Conservation (phyloP, 108 stramenopile species). For the Stephanodiscus minutulus region DNA sequence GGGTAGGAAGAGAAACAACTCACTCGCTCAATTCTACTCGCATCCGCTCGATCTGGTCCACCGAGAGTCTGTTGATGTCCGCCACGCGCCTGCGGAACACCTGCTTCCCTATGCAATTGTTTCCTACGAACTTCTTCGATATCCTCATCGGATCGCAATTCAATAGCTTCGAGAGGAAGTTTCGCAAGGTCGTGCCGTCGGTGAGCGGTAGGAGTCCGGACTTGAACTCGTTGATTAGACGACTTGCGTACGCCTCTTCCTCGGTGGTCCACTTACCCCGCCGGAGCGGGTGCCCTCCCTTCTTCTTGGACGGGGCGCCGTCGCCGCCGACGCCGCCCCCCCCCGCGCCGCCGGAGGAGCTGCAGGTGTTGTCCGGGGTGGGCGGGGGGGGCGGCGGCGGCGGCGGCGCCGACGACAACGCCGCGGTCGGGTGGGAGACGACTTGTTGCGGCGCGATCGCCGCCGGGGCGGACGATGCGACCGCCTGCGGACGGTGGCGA, state of each 20-base stretch:
- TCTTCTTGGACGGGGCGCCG: constrained; percentile 28
- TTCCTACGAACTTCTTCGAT: constrained; percentile 98
- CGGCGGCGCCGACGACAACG: not conserved
- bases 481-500: not conserved
- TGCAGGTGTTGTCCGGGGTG: not conserved
- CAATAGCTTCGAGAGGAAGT: constrained; percentile 91
- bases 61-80: constrained; percentile 89
- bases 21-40: constrained; percentile 85
- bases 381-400: not conserved
- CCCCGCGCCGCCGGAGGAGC: constrained; percentile 1
- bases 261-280: constrained; percentile 93
- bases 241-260: constrained; percentile 94
- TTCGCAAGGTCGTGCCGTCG: constrained; percentile 96
- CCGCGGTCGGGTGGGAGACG: not conserved
- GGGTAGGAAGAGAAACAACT: not conserved
- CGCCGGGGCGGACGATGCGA: not conserved
- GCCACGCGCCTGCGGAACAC: constrained; percentile 91
- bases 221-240: constrained; percentile 94
- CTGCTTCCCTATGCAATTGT: constrained; percentile 97
- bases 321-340: not conserved
- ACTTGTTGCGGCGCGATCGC: not conserved
- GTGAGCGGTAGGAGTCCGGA: constrained; percentile 89
- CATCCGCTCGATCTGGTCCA: constrained; percentile 88
- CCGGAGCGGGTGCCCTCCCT: constrained; percentile 47
- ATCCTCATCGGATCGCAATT: constrained; percentile 99